phyloP scores from a whole-genome alignment of 768 basidiomycete genomes.

The Phylloporus sp. region DNA sequence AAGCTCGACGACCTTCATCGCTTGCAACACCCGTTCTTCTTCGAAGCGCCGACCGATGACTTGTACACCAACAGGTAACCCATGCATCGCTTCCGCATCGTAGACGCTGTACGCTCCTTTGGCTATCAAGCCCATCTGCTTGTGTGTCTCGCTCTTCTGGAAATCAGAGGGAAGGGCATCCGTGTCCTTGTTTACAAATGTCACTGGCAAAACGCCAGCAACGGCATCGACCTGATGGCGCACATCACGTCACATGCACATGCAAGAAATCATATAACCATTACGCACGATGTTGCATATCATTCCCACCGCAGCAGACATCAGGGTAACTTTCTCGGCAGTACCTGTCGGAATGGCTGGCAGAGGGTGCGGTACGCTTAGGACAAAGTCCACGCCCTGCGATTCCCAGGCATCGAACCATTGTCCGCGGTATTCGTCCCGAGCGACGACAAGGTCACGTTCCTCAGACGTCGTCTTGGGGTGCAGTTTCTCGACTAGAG shows the following conservation, averaged over 20 bases:
- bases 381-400: constrained; percentile 39
- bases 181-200: constrained; percentile 41
- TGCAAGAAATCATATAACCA: neutral
- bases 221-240: constrained; percentile 46
- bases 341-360: constrained; percentile 38
- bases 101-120: constrained; percentile 50
- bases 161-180: constrained; percentile 39
- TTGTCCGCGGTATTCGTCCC: constrained; percentile 19
- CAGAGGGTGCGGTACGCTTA: constrained; percentile 37
- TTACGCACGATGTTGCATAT: constrained; percentile 43
- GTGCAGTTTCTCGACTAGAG: constrained; percentile 34
- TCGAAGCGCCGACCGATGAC: constrained; percentile 58
- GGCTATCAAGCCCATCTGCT: constrained; percentile 42
- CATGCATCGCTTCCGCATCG: constrained; percentile 59
- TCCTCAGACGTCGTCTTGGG: constrained; percentile 27
- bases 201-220: constrained; percentile 60
- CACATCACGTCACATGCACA: neutral
- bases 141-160: constrained; percentile 18
- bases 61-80: constrained; percentile 66
- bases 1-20: constrained; percentile 56
- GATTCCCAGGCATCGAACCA: constrained; percentile 39
- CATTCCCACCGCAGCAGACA: constrained; percentile 33
- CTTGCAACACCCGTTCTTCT: constrained; percentile 71
- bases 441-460: constrained; percentile 26
- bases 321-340: constrained; percentile 32